phyloP scores from a whole-genome alignment of 371 early-diverging fungal species.

The Nematocida sp. region DNA sequence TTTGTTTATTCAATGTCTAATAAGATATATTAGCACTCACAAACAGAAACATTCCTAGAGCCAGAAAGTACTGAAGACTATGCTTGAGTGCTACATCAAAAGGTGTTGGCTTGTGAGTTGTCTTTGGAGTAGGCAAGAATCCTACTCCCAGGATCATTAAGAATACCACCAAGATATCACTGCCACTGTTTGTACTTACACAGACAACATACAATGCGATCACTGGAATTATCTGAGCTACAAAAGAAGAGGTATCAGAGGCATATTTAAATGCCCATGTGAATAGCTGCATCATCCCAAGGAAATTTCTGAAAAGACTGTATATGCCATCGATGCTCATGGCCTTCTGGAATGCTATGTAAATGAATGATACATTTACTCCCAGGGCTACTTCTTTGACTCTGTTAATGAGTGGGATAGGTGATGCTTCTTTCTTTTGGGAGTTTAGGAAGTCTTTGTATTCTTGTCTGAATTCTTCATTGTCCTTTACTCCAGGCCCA shows the following conservation, averaged over 20 bases:
- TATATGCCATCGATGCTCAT: slow-evolving; percentile 13
- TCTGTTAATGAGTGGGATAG: neutral
- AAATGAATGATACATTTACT: slow-evolving; percentile 46
- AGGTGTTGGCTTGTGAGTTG: neutral
- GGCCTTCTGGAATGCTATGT: slow-evolving; percentile 39
- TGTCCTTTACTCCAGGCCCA: neutral
- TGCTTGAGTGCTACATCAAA: slow-evolving; percentile 10
- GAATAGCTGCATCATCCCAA: slow-evolving; percentile 40
- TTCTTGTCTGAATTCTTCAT: slow-evolving; percentile 28
- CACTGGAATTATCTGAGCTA: neutral
- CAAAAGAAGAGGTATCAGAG: neutral
- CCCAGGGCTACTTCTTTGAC: neutral
- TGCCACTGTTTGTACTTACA: slow-evolving; percentile 18
- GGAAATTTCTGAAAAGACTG: slow-evolving; percentile 18
- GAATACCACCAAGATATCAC: slow-evolving; percentile 24
- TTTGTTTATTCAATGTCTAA: slow-evolving; percentile 7
- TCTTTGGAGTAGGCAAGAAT: neutral
- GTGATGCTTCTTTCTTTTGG: neutral
- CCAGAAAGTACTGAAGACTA: slow-evolving; percentile 17
- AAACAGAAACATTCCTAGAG: neutral
- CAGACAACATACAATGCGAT: slow-evolving; percentile 36
- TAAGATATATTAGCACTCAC: neutral
- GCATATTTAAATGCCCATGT: slow-evolving; percentile 19
- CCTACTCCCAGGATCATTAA: slow-evolving; percentile 23
- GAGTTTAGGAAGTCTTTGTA: slow-evolving; percentile 4